phyloP scores from a whole-genome alignment of 2,329 filamentous ascomycete species.

The Botrytis porri region DNA sequence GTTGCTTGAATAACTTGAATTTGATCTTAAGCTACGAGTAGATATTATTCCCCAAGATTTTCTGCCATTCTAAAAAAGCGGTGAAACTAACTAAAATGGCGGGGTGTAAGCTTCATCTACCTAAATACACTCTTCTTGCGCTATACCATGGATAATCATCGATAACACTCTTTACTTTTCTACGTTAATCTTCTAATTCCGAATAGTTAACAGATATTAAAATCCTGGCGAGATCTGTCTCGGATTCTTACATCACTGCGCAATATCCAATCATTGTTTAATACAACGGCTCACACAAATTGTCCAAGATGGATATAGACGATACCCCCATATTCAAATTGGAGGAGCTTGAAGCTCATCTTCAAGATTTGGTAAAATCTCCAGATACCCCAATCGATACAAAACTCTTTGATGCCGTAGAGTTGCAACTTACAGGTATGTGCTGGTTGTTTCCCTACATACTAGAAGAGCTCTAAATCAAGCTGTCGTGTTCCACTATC shows the following conservation, averaged over 20 bases:
- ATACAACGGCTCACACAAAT: neutral
- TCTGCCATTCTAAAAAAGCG: neutral
- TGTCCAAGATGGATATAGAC: slow-evolving; percentile 9
- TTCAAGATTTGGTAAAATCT: slow-evolving; percentile 49
- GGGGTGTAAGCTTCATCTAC: neutral
- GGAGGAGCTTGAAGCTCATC: slow-evolving; percentile 53
- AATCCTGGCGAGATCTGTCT: neutral
- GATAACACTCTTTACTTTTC: neutral
- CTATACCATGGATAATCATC: neutral
- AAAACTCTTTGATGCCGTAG: slow-evolving; percentile 57
- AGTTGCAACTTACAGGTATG: slow-evolving; percentile 55
- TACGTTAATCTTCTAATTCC: neutral
- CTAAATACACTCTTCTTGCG: neutral
- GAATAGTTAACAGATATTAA: neutral
- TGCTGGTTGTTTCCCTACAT: neutral
- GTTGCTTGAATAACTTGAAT: neutral
- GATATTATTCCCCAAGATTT: neutral
- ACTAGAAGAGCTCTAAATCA: neutral
- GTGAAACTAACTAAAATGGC: neutral
- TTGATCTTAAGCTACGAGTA: neutral
- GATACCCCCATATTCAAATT: slow-evolving; percentile 39
- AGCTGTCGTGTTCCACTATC: neutral
- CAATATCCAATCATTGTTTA: neutral
- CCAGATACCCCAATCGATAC: slow-evolving; percentile 44
- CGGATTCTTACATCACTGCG: neutral